A percentile compares a stretch with the other conserved stretches of the same genome.
Evolutionary conservation across 2,329 filamentous ascomycete genomes (phyloP).

Genomic region (Phialophora macrospora): DNA sequence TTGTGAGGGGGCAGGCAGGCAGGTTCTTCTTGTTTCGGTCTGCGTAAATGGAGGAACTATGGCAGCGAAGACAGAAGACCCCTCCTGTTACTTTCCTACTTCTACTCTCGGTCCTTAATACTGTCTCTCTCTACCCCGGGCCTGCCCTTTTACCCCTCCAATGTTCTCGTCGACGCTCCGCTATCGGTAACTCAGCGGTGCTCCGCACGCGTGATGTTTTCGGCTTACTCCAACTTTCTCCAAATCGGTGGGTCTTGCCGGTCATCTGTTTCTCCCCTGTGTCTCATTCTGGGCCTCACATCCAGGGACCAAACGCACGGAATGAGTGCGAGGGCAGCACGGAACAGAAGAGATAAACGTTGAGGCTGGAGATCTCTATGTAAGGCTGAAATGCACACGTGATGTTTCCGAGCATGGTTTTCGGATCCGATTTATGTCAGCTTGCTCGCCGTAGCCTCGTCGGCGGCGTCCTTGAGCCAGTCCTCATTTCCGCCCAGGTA

Average conservation of each 20-base stretch:
- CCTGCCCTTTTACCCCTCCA: constrained; percentile 16
- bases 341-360: not conserved
- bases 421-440: constrained; percentile 14
- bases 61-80: not conserved
- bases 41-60: not conserved
- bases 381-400: constrained; percentile 4
- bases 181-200: constrained; percentile 6
- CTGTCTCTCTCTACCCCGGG: not conserved
- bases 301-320: not conserved
- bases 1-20: not conserved
- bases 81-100: not conserved
- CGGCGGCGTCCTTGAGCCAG: constrained; percentile 43
- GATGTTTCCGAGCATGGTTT: not conserved
- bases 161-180: constrained; percentile 12
- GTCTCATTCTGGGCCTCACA: not conserved
- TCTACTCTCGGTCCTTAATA: not conserved
- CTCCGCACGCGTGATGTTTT: not conserved
- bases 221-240: constrained; percentile 17
- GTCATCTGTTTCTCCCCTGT: not conserved
- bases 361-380: not conserved
- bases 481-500: constrained; percentile 48
- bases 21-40: not conserved
- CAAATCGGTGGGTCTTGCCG: constrained; percentile 7
- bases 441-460: constrained; percentile 27
- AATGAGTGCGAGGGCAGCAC: not conserved